Percentiles rank a stretch among this genome's conserved stretches.
phyloP scores from a whole-genome alignment of 805 yeast species.

The Lachancea mirantina region DNA sequence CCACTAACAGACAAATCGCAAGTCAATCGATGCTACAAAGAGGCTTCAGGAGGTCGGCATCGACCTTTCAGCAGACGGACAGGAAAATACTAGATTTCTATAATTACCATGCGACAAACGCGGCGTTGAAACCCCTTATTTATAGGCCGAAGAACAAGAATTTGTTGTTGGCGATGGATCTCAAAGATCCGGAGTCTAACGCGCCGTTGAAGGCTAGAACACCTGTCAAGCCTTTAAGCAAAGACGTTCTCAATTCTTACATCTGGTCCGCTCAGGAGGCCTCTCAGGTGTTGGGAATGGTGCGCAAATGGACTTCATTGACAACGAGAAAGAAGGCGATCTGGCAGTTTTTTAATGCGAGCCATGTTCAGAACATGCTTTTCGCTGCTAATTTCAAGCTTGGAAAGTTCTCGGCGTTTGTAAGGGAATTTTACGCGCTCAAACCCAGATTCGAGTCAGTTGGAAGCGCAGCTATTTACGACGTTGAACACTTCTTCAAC shows the following conservation, averaged over 20 bases:
- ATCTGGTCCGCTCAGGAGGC: conserved; percentile 19
- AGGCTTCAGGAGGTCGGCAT: conserved; percentile 19
- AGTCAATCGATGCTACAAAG: conserved; percentile 23
- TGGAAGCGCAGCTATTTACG: conserved; percentile 14
- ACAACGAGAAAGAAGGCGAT: conserved; percentile 21
- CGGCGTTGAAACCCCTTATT: conserved; percentile 32
- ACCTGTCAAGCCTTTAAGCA: conserved; percentile 29
- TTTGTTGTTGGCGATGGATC: conserved; percentile 33
- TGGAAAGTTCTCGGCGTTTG: conserved; percentile 19
- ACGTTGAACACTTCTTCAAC: conserved; percentile 26
- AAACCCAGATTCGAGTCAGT: conserved; percentile 17
- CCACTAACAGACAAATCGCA: not conserved
- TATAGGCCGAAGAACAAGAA: conserved; percentile 37
- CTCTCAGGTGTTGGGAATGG: conserved; percentile 19
- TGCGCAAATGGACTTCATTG: conserved; percentile 22
- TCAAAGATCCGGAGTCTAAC: conserved; percentile 33
- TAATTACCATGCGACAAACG: conserved; percentile 30
- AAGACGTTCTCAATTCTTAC: conserved; percentile 19
- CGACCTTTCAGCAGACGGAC: conserved; percentile 16
- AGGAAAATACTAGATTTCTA: conserved; percentile 29
- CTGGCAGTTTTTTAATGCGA: conserved; percentile 21
- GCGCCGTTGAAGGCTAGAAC: conserved; percentile 29
- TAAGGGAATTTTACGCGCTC: conserved; percentile 17
- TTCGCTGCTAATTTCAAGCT: conserved; percentile 20
- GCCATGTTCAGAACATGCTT: conserved; percentile 22